phyloP scores from a whole-genome alignment of 176 grass and related monocot species.

The Leersia perrieri region DNA sequence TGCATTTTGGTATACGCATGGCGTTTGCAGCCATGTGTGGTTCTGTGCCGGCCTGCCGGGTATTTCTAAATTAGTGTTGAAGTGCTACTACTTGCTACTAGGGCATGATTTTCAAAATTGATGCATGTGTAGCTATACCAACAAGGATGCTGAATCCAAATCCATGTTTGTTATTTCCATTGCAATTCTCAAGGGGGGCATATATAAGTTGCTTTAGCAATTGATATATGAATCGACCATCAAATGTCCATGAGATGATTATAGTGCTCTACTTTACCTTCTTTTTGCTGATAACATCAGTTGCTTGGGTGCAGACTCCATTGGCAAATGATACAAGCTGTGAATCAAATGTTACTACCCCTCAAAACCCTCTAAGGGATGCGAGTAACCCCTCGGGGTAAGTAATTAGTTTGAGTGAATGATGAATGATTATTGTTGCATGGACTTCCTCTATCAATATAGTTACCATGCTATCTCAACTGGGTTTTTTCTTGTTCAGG shows the following conservation, averaged over 20 bases:
- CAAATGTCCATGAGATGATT: not conserved
- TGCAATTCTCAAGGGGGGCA: not conserved
- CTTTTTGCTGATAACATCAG: slow-evolving; percentile 18
- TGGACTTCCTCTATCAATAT: not conserved
- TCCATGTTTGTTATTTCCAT: not conserved
- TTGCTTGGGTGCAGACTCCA: slow-evolving; percentile 46
- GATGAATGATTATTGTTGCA: not conserved
- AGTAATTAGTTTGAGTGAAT: not conserved
- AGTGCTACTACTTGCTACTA: not conserved
- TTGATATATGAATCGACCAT: not conserved
- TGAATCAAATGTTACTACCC: slow-evolving; percentile 87
- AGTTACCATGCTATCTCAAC: not conserved
- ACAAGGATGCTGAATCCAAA: not conserved
- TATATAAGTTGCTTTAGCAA: not conserved
- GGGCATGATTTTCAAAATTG: not conserved
- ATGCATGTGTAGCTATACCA: not conserved
- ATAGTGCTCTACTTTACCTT: not conserved
- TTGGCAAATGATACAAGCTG: slow-evolving; percentile 84
- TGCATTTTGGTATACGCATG: not conserved
- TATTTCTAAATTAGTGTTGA: not conserved
- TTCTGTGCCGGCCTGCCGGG: not conserved
- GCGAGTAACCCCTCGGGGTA: slow-evolving; percentile 99
- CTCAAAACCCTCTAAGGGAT: slow-evolving; percentile 85
- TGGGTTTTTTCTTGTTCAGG: slow-evolving; percentile 40
- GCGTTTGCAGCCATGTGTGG: not conserved